Base-by-base conservation (phyloP, 2,329 filamentous ascomycete genomes). In the Thermochaetoides dissita region DNA sequence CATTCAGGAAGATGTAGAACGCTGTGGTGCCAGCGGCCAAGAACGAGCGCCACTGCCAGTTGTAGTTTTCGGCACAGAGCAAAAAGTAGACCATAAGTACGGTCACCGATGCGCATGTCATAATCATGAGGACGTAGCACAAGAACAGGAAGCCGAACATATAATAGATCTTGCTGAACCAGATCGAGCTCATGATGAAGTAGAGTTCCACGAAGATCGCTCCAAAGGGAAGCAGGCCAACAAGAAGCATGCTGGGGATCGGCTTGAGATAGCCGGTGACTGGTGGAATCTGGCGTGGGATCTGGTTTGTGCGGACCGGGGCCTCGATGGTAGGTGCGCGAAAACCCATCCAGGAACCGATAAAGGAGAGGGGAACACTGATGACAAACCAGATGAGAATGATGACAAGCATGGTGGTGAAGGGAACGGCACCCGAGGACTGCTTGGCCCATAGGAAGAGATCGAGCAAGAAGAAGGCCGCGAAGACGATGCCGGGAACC, bases 101-200 rank as follows among this genome's bases (percentile, higher is more conserved):
- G 1, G 91, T 96, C 34, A 93, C 89, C 1, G 88, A 81, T 0
- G 89, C 89, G 45, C 83, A 87, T 1, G 91, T 96, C 54, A 94
- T 83, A 53, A 96, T 86, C 87, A 98, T 95, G 39, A 98, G 74
- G 8, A 84, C 88, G 57, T 94, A 98, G 71, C 88, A 95, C 43
- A 98, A 74, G 71, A 98, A 98, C 32, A 98, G 69, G 72, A 98
- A 98, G 17, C 91, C 91, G 56, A 98, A 98, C 91, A 98, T 98
- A 73, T 98, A 98, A 71, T 98, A 98, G 51, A 98, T 91, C 64
- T 91, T 86, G 68, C 81, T 89, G 64, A 93, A 94, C 91, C 91
- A 98, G 59, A 98, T 89, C 28, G 85, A 94, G 65, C 81, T 94
- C 85, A 98, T 94, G 68, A 98, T 95, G 64, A 96, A 96, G 72